Percentiles rank a stretch among this genome's conserved stretches.
These are phyloP conservation scores for Withania somnifera DNA, from an alignment of 305 asterid species.

Conservation along the genomic window DNA sequence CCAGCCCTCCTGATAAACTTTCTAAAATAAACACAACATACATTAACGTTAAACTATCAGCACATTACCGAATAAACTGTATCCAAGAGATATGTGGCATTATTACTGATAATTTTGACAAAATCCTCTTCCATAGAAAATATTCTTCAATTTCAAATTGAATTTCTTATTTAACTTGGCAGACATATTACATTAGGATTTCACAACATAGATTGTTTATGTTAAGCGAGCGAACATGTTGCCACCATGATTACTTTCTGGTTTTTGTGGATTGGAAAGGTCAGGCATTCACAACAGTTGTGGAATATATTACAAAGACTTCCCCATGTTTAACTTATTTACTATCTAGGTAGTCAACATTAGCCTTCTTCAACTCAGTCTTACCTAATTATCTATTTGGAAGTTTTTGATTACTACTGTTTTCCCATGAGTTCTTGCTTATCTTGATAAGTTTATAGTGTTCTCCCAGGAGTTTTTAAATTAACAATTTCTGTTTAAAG, in stretches of 20 bases:
- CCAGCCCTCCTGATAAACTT: neutral
- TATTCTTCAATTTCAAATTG: neutral
- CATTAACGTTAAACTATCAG: neutral
- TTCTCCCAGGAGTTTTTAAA: neutral
- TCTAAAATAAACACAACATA: neutral
- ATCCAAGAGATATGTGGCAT: neutral
- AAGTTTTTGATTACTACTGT: neutral
- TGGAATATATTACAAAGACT: neutral
- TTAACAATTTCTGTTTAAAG: neutral
- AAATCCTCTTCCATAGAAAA: neutral
- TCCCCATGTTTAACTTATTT: neutral
- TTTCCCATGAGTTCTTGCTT: neutral
- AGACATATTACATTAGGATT: neutral
- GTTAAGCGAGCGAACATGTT: neutral
- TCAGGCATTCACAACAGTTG: neutral
- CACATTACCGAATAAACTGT: neutral
- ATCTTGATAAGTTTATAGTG: neutral
- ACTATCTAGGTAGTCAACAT: neutral
- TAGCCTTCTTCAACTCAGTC: neutral
- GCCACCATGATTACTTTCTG: neutral
- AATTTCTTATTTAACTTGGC: neutral
- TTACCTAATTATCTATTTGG: neutral
- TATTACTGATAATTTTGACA: neutral
- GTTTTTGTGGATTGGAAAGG: neutral
- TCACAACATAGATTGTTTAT: neutral